These are phyloP conservation scores for Nectriaceae sp. DNA, from an alignment of 2,329 filamentous ascomycete species.

Conservation along the genomic window DNA sequence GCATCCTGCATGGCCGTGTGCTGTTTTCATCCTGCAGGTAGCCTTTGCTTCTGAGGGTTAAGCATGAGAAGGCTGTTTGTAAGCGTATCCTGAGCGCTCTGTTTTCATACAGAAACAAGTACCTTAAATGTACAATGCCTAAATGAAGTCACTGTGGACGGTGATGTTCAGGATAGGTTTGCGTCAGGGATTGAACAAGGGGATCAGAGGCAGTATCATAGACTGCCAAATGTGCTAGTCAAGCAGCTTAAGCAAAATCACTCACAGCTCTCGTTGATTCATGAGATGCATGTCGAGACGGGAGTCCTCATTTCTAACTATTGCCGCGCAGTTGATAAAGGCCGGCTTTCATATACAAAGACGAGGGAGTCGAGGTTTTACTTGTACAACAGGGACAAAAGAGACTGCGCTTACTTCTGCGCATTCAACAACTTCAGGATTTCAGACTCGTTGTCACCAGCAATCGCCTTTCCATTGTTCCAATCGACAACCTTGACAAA, in stretches of 20 bases:
- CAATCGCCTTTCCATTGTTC: constrained; percentile 82
- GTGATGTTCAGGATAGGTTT: not conserved
- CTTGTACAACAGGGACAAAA: constrained; percentile 15
- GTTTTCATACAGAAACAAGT: no score
- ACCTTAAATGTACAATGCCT: no score
- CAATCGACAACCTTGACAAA: constrained; percentile 72
- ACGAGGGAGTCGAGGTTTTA: not conserved
- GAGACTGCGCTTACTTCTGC: constrained; percentile 38
- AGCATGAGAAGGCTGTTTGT: not conserved
- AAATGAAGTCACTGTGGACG: not conserved
- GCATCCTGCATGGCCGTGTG: not conserved
- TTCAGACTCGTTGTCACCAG: constrained; percentile 81
- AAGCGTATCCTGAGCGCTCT: not conserved
- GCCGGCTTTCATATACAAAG: no score
- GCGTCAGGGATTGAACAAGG: no score
- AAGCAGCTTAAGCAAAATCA: no score
- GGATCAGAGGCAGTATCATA: no score
- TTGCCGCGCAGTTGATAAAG: no score
- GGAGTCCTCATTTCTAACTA: no score
- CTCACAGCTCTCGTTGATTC: no score
- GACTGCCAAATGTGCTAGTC: no score
- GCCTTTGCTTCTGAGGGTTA: constrained; percentile 20
- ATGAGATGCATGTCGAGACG: no score
- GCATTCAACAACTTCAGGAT: constrained; percentile 79
- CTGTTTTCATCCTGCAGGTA: not conserved